Base-by-base conservation (phyloP, 768 basidiomycete genomes). In the Amanita rubescens region DNA sequence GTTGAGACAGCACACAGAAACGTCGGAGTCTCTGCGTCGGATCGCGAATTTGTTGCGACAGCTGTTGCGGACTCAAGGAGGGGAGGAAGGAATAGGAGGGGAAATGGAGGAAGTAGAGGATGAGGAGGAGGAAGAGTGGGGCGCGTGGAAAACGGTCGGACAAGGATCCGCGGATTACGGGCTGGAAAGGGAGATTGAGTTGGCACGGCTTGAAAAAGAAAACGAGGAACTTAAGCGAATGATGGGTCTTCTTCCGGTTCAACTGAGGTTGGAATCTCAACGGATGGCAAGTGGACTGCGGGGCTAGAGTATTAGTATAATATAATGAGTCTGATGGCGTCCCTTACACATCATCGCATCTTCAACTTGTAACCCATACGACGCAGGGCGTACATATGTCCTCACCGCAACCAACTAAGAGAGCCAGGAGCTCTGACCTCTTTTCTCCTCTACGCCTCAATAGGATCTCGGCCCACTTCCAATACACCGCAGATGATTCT, bases 131-230 rank as follows among this genome's bases (percentile, higher is more conserved):
- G 73, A 74, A 34, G 67, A 70, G 32, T 62, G 68, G 32, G 73
- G 73, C 50, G 70, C 74, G 6, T 75, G 74, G 72, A 66, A 64
- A 22, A 56, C 68, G 14, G 56, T 65, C 2, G 60, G 62, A 38
- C 69, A 70, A 2, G 34, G 19, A 7, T 30, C 25, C 39, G 74
- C 78, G n/a, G 90, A 95, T 56, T 80, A 84, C 73, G 84, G 90
- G 1, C 67, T 99, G 57, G 90, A 94, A 62, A 76, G 94, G 56
- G 96, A 98, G 65, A 85, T 84, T 62, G 95, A 99, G 70, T 80
- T 99, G 2, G 80, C 83, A 30, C 76, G 93, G 48, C 72, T 99
- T 37, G 85, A 94, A 69, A 80, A 76, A 59, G 95, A 99, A 74
- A 98, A 99, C 64, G 78, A 80, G 49, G 78, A 88, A 58, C 69